These are phyloP conservation scores for Penicillium goetzii DNA, from an alignment of 495 filamentous ascomycete species.

Conservation along the genomic window DNA sequence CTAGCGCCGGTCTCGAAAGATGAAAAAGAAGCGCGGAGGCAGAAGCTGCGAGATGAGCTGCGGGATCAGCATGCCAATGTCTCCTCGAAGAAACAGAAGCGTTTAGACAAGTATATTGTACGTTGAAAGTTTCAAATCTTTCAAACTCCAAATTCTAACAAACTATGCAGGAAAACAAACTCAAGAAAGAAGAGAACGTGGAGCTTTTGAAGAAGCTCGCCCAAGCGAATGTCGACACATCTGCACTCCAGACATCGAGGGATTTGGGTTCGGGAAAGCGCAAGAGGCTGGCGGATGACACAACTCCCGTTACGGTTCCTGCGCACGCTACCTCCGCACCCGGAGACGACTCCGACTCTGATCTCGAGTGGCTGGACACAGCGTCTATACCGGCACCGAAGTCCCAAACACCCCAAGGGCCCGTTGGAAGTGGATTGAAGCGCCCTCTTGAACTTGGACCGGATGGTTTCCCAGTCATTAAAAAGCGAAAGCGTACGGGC, in stretches of 20 bases:
- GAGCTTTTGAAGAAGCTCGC: slow-evolving; percentile 83
- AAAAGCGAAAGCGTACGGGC: slow-evolving; percentile 59
- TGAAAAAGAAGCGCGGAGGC: slow-evolving; percentile 70
- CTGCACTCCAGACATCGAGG: slow-evolving; percentile 72
- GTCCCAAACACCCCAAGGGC: slow-evolving; percentile 21
- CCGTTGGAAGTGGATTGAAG: slow-evolving; percentile 80
- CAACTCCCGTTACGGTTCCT: neutral
- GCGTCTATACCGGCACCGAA: slow-evolving; percentile 24
- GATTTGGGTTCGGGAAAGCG: slow-evolving; percentile 75
- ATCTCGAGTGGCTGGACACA: slow-evolving; percentile 32
- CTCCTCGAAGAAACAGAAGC: slow-evolving; percentile 89
- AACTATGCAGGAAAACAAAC: slow-evolving; percentile 72
- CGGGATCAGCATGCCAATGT: slow-evolving; percentile 67
- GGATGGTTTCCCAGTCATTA: slow-evolving; percentile 77
- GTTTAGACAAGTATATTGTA: slow-evolving; percentile 94
- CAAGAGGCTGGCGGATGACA: slow-evolving; percentile 35
- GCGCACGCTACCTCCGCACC: slow-evolving; percentile 26
- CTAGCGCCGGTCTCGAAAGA: slow-evolving; percentile 66
- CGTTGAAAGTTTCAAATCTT: slow-evolving; percentile 19
- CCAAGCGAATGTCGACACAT: slow-evolving; percentile 78
- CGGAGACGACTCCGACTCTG: slow-evolving; percentile 43
- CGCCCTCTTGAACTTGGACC: slow-evolving; percentile 78
- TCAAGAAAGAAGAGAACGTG: slow-evolving; percentile 90
- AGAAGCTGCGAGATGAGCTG: slow-evolving; percentile 68
- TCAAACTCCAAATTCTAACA: slow-evolving; percentile 26